Conservation (phyloP, 257 asterid species). For the Plantago elongata region DNA sequence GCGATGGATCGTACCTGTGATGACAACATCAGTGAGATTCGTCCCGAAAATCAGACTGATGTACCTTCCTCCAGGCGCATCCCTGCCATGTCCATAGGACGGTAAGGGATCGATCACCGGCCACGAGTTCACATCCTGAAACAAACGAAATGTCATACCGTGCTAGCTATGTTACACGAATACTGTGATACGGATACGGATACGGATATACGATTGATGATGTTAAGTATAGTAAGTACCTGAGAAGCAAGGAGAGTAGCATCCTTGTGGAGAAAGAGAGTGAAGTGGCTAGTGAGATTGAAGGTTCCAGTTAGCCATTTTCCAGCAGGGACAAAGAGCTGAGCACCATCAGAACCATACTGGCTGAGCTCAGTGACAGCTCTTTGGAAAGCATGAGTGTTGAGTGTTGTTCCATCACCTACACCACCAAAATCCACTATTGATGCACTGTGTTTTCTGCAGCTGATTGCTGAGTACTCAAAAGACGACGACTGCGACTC, state of each 20-base stretch:
- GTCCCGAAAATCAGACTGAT: constrained; percentile 77
- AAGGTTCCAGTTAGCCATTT: constrained; percentile 81
- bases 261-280: constrained; percentile 70
- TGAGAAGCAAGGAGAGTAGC: constrained; percentile 86
- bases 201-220: too few relatives aligned
- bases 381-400: constrained; percentile 63
- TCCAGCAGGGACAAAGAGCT: constrained; percentile 74
- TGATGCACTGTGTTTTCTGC: constrained; percentile 78
- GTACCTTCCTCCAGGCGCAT: constrained; percentile 80
- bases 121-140: constrained; percentile 73
- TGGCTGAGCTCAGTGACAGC: constrained; percentile 56
- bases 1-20: constrained; percentile 43
- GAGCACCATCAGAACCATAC: constrained; percentile 55
- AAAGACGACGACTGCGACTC: not conserved
- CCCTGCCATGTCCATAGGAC: constrained; percentile 89
- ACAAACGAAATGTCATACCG: not conserved
- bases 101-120: constrained; percentile 73
- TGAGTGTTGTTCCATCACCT: constrained; percentile 76
- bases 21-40: constrained; percentile 73
- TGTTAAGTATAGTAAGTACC: constrained; percentile 28
- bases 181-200: too few relatives aligned
- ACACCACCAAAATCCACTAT: constrained; percentile 75
- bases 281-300: constrained; percentile 91
- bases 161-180: not conserved
- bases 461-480: constrained; percentile 69